Conservation (phyloP, 2,329 filamentous ascomycete species). For the Falciphora oryzae region DNA sequence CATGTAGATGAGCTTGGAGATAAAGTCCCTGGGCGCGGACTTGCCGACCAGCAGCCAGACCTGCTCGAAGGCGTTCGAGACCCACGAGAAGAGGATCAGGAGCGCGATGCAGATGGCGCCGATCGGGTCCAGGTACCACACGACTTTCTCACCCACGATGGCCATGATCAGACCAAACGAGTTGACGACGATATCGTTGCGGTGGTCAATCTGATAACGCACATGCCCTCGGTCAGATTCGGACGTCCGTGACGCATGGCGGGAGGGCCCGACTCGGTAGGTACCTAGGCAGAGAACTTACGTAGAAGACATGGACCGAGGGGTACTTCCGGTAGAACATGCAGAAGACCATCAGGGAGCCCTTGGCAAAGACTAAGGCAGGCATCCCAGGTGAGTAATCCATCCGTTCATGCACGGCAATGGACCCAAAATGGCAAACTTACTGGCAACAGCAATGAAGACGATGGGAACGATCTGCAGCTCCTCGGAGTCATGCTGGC, state of each 20-base stretch:
- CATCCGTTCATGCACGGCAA: not conserved
- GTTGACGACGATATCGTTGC: conserved; percentile 52
- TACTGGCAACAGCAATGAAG: conserved; percentile 49
- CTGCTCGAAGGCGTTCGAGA: conserved; percentile 54
- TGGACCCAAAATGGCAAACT: conserved; percentile 19
- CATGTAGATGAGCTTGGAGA: conserved; percentile 51
- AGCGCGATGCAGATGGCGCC: conserved; percentile 56
- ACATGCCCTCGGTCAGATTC: not conserved
- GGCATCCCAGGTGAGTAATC: conserved; percentile 13
- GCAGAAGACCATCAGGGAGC: conserved; percentile 47
- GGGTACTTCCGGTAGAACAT: conserved; percentile 47
- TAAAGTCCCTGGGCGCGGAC: conserved; percentile 50
- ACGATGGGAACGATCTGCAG: conserved; percentile 49
- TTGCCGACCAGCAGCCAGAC: conserved; percentile 57
- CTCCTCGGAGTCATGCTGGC: conserved; percentile 33
- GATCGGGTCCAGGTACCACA: conserved; percentile 57
- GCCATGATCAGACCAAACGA: conserved; percentile 50
- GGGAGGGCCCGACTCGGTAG: not conserved
- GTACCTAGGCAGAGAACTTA: conserved; percentile 20
- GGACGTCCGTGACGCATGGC: not conserved
- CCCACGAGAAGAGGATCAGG: conserved; percentile 57
- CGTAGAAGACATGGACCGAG: conserved; percentile 50
- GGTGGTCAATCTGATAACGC: conserved; percentile 41
- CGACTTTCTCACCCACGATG: conserved; percentile 43
- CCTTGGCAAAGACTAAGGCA: conserved; percentile 43